Conservation (phyloP, 176 grass and related monocot genomes). For the Saccharum spontaneum region DNA sequence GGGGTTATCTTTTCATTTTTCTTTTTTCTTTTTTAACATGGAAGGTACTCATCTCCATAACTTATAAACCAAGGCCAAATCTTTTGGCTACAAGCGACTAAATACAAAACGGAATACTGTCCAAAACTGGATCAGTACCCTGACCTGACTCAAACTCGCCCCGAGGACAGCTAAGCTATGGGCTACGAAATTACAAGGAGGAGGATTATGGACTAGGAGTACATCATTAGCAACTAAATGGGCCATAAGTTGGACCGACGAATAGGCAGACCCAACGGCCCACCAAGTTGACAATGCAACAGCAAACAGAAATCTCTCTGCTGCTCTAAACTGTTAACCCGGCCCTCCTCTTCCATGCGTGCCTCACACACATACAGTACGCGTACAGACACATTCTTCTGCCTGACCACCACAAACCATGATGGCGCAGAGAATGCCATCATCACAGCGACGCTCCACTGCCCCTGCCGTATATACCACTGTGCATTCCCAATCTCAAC, state of each 20-base stretch:
- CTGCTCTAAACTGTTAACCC: neutral
- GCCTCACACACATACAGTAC: neutral
- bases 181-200: too few relatives aligned
- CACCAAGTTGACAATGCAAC: neutral
- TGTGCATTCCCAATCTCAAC: neutral
- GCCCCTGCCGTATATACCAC: neutral
- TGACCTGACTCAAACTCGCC: too few relatives aligned
- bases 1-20: neutral
- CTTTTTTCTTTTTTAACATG: too few relatives aligned
- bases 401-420: neutral
- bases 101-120: too few relatives aligned
- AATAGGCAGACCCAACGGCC: neutral
- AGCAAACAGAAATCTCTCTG: neutral
- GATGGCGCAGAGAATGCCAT: neutral
- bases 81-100: too few relatives aligned
- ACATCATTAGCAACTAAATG: too few relatives aligned
- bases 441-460: neutral
- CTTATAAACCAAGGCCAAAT: too few relatives aligned
- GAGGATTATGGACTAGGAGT: too few relatives aligned
- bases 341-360: neutral
- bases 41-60: too few relatives aligned
- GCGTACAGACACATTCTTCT: neutral
- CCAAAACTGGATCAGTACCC: too few relatives aligned
- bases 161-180: too few relatives aligned
- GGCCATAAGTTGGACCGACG: neutral